Conservation (phyloP, 2,329 filamentous ascomycete species). For the Verticillium longisporum region DNA sequence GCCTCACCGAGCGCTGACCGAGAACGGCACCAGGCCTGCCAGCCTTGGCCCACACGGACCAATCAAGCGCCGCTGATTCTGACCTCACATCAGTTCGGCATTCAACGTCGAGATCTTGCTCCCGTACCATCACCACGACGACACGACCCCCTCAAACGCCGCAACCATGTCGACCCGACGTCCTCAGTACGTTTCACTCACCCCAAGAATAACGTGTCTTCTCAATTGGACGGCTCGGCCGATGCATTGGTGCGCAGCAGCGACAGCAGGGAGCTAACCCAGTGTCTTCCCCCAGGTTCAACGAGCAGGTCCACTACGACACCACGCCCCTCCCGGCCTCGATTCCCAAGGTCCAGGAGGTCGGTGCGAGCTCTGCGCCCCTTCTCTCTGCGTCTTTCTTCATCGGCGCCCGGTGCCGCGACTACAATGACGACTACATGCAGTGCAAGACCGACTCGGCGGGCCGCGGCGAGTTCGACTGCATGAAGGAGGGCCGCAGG, state of each 20-base stretch:
- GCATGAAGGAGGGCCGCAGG: slow-evolving; percentile 91
- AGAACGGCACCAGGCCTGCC: slow-evolving; percentile 5
- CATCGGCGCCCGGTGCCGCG: slow-evolving; percentile 89
- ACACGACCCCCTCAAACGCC: slow-evolving; percentile 18
- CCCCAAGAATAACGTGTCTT: neutral
- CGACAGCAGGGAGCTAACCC: slow-evolving; percentile 15
- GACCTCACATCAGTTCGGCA: slow-evolving; percentile 29
- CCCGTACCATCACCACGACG: slow-evolving; percentile 1
- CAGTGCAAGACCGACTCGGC: slow-evolving; percentile 96
- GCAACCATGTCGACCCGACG: slow-evolving; percentile 34
- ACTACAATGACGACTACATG: slow-evolving; percentile 99
- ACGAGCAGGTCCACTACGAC: slow-evolving; percentile 88
- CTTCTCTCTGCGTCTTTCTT: slow-evolving; percentile 91
- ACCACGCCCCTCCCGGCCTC: slow-evolving; percentile 88
- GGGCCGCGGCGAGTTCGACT: slow-evolving; percentile 86
- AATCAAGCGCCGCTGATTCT: slow-evolving; percentile 32
- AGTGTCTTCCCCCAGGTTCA: slow-evolving; percentile 62
- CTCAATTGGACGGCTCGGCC: neutral
- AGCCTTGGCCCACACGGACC: slow-evolving; percentile 24
- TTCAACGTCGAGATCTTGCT: slow-evolving; percentile 8
- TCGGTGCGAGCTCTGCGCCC: slow-evolving; percentile 88
- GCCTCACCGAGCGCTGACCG: slow-evolving; percentile 12
- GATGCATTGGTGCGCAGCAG: neutral
- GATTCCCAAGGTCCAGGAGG: slow-evolving; percentile 88
- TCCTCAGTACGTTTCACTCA: slow-evolving; percentile 28